Evolutionary conservation across 495 filamentous ascomycete species (phyloP), one percentile per base, ranked within the genome.

Genomic region (Penicillium malachiteum): DNA sequence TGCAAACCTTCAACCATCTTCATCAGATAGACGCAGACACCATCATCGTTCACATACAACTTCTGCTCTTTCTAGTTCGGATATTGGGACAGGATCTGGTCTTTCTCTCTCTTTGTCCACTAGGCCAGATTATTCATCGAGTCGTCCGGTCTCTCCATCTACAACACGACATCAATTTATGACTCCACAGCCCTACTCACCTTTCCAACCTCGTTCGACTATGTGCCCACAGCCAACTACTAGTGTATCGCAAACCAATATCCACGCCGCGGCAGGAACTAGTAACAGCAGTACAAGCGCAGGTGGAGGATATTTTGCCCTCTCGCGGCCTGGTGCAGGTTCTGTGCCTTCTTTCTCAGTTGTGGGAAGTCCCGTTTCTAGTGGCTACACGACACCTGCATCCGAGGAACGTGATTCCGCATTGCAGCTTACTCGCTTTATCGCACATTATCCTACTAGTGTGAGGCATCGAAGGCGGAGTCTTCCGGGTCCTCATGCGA

Each of bases 31-130:
- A 17, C 53, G 43, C 8, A 49, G 58, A 16, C 64, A 76, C 34
- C 73, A 76, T 45, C 67, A 64, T n/a, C 71, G 71, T 14, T 70
- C 73, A 5, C 64, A 67, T 16, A 76, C 73, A 0, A 73, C 73
- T 1, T 72, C 73, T 4, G 61, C 62, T 5, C 46, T 72, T 3
- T 55, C 64, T 11, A 59, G 45, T 8, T 44, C 57, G 7, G 39
- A 59, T 37, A 34, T 46, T 8, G 41, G 58, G 3, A 56, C 50
- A 11, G 44, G 58, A 7, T 37, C 31, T 21, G 50, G 59, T 7
- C 55, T 66, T 16, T 67, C 59, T 21, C 39, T 68, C 4, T 55
- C 58, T 3, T 17, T 65, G 7, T 66, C 62, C 9, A 58, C 52
- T 12, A 53, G 61, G n/a, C 60, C 57, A n/a, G 68, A 67, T 26